Base-by-base conservation (phyloP, 2,329 filamentous ascomycete species). In the Penicillium sp. region DNA sequence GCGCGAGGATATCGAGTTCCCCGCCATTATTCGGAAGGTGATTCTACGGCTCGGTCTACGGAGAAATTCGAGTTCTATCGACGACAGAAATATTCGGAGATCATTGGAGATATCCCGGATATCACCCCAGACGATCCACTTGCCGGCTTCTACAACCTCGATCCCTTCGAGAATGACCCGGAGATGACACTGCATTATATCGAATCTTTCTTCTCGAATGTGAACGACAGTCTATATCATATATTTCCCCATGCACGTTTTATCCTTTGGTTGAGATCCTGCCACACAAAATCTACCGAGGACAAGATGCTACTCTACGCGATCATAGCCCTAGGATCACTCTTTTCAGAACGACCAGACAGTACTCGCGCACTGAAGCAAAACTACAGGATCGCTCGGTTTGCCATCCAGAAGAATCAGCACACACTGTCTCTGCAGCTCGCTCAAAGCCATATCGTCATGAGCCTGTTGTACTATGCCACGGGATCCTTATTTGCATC, bases 401-500 rank as follows among this genome's bases (percentile, higher is more conserved):
- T 83, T 63, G 86, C 84, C 2, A 76, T 81, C 39, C 76, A 81
- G 37, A 75, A 76, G 48, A 76, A 76, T 28, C 77, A 80, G 55
- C 79, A 83, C 18, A 75, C 67, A 7, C 80, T 84, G 54, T 83
- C 77, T 52, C 71, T 91, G 45, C 85, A 90, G 60, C 74, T 90
- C 40, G 84, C 87, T 11, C 88, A 91, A 67, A 83, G 82, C 43
- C 81, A 86, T 50, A 74, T 91, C n/a, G 77, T 90, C 14, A 78
- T 91, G 34, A 81, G 84, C 18, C 72, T 90, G 6, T 89, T 87
- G 71, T 84, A 86, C 60, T 84, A 87, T 55, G 83, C 87, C 1
- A 79, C 81, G 19, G 83, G 83, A 13, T 82, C 83, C n/a, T 73
- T 80, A 33, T 77, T 79, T 37, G 82, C 86, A 45, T 84, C 85